Percentiles rank a stretch among this genome's conserved stretches.
These are phyloP conservation scores for Beauveria sp. DNA, from an alignment of 2,329 filamentous ascomycete species.

Conservation along the genomic window DNA sequence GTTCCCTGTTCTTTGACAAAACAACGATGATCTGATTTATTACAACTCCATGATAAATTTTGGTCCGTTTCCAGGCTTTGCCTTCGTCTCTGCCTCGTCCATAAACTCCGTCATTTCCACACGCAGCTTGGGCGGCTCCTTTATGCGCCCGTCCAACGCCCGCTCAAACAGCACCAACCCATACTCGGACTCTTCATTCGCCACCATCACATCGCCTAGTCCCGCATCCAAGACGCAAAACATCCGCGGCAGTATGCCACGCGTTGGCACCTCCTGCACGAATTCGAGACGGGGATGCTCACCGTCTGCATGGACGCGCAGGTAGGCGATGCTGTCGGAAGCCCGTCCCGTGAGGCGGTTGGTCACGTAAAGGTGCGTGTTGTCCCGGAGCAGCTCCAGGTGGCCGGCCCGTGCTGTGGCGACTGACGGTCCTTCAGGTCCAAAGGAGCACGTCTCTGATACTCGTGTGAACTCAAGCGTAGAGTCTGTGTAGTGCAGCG, in stretches of 20 bases:
- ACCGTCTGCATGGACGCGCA: conserved; percentile 24
- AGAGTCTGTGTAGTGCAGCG: conserved; percentile 29
- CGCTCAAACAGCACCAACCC: neutral
- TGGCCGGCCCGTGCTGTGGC: conserved; percentile 36
- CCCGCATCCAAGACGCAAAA: conserved; percentile 26
- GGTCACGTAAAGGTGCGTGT: conserved; percentile 40
- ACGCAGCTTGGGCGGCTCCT: neutral
- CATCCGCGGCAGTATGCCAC: conserved; percentile 37
- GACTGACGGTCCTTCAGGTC: conserved; percentile 24
- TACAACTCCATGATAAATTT: conserved; percentile 6
- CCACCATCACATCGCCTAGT: neutral
- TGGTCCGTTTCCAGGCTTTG: neutral
- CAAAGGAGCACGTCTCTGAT: conserved; percentile 35
- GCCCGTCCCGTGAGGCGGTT: conserved; percentile 40
- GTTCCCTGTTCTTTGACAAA: too few species aligned
- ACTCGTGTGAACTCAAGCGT: conserved; percentile 27
- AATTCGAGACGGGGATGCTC: conserved; percentile 23
- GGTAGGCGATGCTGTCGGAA: conserved; percentile 41
- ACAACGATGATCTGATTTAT: too few species aligned
- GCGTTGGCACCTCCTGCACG: conserved; percentile 25
- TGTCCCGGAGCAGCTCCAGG: conserved; percentile 33
- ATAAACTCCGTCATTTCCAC: conserved; percentile 8
- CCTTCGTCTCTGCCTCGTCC: neutral
- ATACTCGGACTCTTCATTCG: conserved; percentile 2
- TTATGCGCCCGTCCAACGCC: neutral